Base-by-base conservation (phyloP, 768 basidiomycete species). In the Lactarius tabidus region DNA sequence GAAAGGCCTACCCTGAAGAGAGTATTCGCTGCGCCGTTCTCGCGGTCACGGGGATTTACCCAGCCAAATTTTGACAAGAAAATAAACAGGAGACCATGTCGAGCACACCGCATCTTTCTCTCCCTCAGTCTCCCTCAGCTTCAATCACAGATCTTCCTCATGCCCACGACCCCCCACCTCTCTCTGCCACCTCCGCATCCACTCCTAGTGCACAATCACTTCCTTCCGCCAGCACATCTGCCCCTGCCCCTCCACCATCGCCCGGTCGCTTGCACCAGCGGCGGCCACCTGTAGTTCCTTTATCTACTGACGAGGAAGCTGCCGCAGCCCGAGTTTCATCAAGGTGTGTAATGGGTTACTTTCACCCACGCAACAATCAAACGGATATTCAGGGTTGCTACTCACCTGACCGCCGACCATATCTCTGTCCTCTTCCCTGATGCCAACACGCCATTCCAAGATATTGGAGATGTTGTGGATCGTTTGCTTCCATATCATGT, bases 401-500 rank as follows among this genome's bases (percentile, higher is more conserved):
- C 81, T 28, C 80, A 81, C 68, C 77, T 91, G 57, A 81, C 81
- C 1, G 76, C 80, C 39, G 91, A 93, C 74, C 90, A 91, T 60
- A 76, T 79, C 45, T 76, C 80, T 18, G 83, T 83, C 18, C 70
- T 85, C 57, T 80, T 84, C 59, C 89, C 90, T 43, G 87, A 92
- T 69, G 79, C 83, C 41, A 88, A 91, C 57, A 80, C 84, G 1
- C 86, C 90, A 2, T 93, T 93, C 69, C 66, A 70, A 17, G 85
- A 90, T 70, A 74, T 79, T 10, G 71, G 75, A 6, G 91, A 93
- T 71, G 87, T 80, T 3, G 79, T 91, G 28, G 81, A 83, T n/a
- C 82, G 90, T 57, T 79, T 93, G 26, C 77, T 93, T 26, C 90
- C 91, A 0, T 93, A 90, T 70, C 91, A 93, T 71, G 75, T 93